Evolutionary conservation across 2,329 filamentous ascomycete species (phyloP).

Genomic region (Clarireedia hainanense): DNA sequence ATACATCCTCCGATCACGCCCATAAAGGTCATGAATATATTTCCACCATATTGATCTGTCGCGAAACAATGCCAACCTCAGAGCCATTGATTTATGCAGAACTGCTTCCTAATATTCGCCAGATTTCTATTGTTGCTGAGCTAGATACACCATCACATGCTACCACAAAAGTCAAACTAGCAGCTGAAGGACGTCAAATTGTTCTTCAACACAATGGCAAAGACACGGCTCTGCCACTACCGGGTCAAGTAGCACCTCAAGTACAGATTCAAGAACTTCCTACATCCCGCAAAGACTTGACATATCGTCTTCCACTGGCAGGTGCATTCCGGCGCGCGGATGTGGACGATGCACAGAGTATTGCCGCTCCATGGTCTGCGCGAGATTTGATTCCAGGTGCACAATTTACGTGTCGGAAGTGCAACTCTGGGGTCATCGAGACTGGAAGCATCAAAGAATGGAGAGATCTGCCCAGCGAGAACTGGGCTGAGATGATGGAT

Average conservation of each 20-base stretch:
- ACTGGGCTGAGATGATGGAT: conserved; percentile 99
- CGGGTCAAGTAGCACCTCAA: conserved; percentile 27
- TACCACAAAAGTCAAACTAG: conserved; percentile 31
- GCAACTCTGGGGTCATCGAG: conserved; percentile 35
- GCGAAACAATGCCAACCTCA: neutral
- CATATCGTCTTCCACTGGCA: conserved; percentile 46
- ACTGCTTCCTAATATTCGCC: conserved; percentile 55
- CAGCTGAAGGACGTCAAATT: conserved; percentile 38
- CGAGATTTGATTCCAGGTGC: conserved; percentile 34
- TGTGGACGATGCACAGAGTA: conserved; percentile 15
- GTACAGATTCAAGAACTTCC: conserved; percentile 16
- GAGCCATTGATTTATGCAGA: conserved; percentile 49
- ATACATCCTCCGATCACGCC: neutral
- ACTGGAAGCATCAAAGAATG: conserved; percentile 46
- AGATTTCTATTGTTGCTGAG: conserved; percentile 51
- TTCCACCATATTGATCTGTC: neutral
- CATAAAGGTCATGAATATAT: neutral
- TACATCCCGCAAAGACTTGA: conserved; percentile 30
- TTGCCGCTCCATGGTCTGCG: conserved; percentile 43
- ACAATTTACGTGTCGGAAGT: conserved; percentile 34
- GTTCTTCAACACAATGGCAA: conserved; percentile 42
- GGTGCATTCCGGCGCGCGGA: conserved; percentile 6
- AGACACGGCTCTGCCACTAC: conserved; percentile 30
- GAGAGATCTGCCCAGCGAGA: conserved; percentile 92
- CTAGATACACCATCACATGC: conserved; percentile 34